Evolutionary conservation across 352 stramenopile genomes (phyloP), one percentile per base, ranked within the genome.

Genomic region (Peronospora farinosa): DNA sequence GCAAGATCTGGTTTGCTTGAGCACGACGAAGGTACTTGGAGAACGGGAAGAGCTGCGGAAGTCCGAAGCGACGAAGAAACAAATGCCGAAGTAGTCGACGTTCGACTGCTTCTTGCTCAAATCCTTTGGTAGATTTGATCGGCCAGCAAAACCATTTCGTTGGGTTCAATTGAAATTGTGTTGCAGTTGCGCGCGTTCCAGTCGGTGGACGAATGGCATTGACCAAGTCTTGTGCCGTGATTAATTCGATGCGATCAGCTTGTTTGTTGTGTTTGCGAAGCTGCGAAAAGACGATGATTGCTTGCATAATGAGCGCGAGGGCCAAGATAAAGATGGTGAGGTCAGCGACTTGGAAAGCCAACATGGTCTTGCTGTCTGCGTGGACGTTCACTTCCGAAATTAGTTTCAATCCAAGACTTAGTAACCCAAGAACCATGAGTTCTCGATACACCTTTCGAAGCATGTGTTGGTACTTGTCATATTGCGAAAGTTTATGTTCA

Each of bases 1-100:
- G 63, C 5, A 59, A 74, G 45, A 89, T 81, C 52, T 87, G 69
- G 52, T 73, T 79, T 25, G 80, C 74, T 46, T 87, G 78, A 2
- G 72, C 72, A 13, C 78, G 69, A 27, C 71, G 53, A 69, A 66
- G 53, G 47, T 89, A 89, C 57, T 85, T 87, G 44, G 65, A 64
- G 43, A 85, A 89, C 4, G 78, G 74, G 30, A 78, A 78, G 11
- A 84, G 57, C 47, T 81, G 53, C 0, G 73, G 73, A 11, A 84
- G 56, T 1, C 53, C 57, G 41, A 78, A 75, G 7, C 40, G 56
- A 7, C 54, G 50, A 3, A 84, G 53, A 16, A 84, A 84, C 15
- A 76, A 60, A 30, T 70, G 60, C 0, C 70, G 63, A 15, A 81
- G 56, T 3, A 77, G 13, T 8, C 72, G 62, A 15, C 64, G 54